These are phyloP conservation scores for Imleria badia DNA, from an alignment of 768 basidiomycete genomes.

Conservation along the genomic window DNA sequence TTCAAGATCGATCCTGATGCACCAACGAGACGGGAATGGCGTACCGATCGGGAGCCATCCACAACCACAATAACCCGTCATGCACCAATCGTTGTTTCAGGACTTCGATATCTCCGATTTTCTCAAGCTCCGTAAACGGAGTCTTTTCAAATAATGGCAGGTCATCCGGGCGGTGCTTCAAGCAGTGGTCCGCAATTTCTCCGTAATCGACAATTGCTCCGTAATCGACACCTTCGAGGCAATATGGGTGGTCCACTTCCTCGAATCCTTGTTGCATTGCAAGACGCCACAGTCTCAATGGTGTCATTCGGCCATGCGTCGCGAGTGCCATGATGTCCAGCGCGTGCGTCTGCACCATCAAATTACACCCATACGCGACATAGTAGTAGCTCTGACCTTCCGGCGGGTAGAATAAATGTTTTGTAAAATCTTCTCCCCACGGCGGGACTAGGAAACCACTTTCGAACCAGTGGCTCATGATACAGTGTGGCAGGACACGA, in stretches of 20 bases:
- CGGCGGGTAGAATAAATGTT: no score
- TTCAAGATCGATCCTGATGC: no score
- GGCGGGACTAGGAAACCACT: no score
- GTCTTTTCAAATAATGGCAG: neutral
- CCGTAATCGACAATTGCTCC: no score
- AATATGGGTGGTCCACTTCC: neutral
- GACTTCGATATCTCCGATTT: neutral
- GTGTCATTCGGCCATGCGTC: neutral
- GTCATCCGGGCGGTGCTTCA: neutral
- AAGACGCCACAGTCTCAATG: no score
- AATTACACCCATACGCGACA: neutral
- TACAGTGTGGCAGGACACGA: neutral
- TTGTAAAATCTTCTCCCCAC: no score
- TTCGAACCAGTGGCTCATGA: no score
- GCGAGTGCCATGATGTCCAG: conserved; percentile 2
- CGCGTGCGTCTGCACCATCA: neutral
- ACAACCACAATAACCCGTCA: neutral
- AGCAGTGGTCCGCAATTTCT: no score
- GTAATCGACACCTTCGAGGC: no score
- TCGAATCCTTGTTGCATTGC: neutral
- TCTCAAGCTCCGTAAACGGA: neutral
- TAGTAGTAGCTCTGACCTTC: no score
- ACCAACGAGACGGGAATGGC: neutral
- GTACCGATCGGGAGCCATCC: conserved; percentile 1
- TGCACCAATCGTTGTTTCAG: neutral